These are phyloP conservation scores for Clathrus columnatus DNA, from an alignment of 768 basidiomycete species.

Conservation along the genomic window DNA sequence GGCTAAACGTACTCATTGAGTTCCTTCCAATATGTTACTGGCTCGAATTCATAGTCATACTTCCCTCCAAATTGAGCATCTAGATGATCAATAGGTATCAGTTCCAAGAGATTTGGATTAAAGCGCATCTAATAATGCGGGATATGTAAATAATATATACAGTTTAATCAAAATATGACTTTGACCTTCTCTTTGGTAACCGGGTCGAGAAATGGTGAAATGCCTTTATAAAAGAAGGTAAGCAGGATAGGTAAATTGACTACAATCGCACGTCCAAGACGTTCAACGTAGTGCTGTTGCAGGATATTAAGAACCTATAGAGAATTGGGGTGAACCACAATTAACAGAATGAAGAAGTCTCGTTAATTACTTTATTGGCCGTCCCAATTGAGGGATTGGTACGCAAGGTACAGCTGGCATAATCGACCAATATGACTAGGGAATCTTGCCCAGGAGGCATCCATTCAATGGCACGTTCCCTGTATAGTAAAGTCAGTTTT, in stretches of 20 bases:
- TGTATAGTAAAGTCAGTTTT: constrained; percentile 19
- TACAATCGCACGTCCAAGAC: constrained; percentile 75
- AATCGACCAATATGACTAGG: constrained; percentile 78
- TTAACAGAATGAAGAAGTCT: neutral
- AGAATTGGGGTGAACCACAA: neutral
- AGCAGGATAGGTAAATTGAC: constrained; percentile 71
- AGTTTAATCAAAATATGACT: neutral
- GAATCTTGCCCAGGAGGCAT: constrained; percentile 83
- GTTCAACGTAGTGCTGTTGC: constrained; percentile 85
- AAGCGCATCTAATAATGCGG: constrained; percentile 71
- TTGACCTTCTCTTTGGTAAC: constrained; percentile 79
- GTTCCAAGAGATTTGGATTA: constrained; percentile 71
- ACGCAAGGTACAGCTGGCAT: constrained; percentile 70
- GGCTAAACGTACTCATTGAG: constrained; percentile 48
- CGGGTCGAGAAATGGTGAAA: constrained; percentile 80
- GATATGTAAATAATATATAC: too few relatives aligned
- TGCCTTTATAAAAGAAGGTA: constrained; percentile 74
- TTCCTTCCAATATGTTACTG: constrained; percentile 69
- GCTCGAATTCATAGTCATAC: constrained; percentile 65
- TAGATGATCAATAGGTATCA: constrained; percentile 66
- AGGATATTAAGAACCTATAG: constrained; percentile 62
- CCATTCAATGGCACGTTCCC: constrained; percentile 83
- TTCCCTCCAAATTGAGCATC: constrained; percentile 80
- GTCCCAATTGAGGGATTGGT: constrained; percentile 80
- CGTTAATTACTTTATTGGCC: constrained; percentile 52